Evolutionary conservation across 2,329 filamentous ascomycete genomes (phyloP).

Genomic region (Fusarium subtropicale): DNA sequence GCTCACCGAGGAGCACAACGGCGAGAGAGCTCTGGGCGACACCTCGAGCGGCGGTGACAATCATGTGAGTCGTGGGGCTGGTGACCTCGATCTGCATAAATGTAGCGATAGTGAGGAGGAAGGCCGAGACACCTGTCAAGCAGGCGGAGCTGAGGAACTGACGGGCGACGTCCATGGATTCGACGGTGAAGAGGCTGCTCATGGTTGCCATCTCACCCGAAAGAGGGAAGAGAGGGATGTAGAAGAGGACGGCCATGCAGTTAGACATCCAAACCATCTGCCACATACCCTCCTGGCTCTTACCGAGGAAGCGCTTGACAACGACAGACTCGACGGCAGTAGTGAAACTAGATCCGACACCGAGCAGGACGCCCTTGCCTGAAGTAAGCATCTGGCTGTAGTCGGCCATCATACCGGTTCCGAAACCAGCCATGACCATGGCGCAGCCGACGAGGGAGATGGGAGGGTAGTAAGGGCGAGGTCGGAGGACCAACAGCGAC

Average conservation of each 20-base stretch:
- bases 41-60: slow-evolving; percentile 45
- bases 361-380: slow-evolving; percentile 44
- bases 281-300: slow-evolving; percentile 46
- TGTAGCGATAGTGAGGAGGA: slow-evolving; percentile 46
- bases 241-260: slow-evolving; percentile 45
- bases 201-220: slow-evolving; percentile 42
- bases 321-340: slow-evolving; percentile 46
- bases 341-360: slow-evolving; percentile 45
- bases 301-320: slow-evolving; percentile 45
- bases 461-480: slow-evolving; percentile 46
- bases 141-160: slow-evolving; percentile 42
- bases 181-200: slow-evolving; percentile 34
- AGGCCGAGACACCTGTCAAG: slow-evolving; percentile 44
- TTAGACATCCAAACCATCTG: slow-evolving; percentile 49
- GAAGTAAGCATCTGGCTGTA: slow-evolving; percentile 47
- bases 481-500: slow-evolving; percentile 44
- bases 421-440: slow-evolving; percentile 46
- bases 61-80: slow-evolving; percentile 47
- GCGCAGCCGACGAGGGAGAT: slow-evolving; percentile 44
- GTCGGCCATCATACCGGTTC: slow-evolving; percentile 46
- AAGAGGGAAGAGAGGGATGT: slow-evolving; percentile 43
- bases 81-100: slow-evolving; percentile 48
- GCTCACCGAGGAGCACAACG: slow-evolving; percentile 43
- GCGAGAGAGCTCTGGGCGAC: slow-evolving; percentile 46
- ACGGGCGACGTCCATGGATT: slow-evolving; percentile 31